These are phyloP conservation scores for Zarea fungicola DNA, from an alignment of 2,329 filamentous ascomycete species.

Conservation along the genomic window DNA sequence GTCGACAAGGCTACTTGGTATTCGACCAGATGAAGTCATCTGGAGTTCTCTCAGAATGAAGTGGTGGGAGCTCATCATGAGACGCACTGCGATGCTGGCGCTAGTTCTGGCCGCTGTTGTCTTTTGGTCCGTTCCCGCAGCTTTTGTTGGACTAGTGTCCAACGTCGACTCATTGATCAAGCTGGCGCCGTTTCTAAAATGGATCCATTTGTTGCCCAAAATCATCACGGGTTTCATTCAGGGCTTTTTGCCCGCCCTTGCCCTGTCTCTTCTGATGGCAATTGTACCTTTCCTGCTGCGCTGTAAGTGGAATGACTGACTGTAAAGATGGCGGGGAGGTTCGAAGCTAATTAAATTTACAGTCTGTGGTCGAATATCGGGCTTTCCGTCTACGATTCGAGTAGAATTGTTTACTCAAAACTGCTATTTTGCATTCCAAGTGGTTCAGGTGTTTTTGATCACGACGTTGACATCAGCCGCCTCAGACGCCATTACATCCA, in stretches of 20 bases:
- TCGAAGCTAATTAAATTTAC: neutral
- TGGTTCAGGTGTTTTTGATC: slow-evolving; percentile 91
- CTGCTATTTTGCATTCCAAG: slow-evolving; percentile 84
- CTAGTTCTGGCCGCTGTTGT: slow-evolving; percentile 74
- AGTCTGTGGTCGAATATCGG: slow-evolving; percentile 12
- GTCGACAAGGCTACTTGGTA: slow-evolving; percentile 76
- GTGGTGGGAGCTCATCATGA: slow-evolving; percentile 79
- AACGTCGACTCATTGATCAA: slow-evolving; percentile 68
- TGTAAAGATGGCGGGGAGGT: no score
- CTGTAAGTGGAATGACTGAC: no score
- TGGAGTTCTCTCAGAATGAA: slow-evolving; percentile 81
- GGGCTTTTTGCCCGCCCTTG: slow-evolving; percentile 74
- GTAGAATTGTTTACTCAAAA: slow-evolving; percentile 89
- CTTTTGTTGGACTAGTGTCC: slow-evolving; percentile 76
- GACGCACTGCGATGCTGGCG: slow-evolving; percentile 62
- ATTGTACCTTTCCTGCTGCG: slow-evolving; percentile 79
- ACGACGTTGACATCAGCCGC: slow-evolving; percentile 78
- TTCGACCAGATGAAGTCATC: slow-evolving; percentile 77
- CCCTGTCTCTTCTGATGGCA: slow-evolving; percentile 79
- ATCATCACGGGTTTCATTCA: slow-evolving; percentile 45
- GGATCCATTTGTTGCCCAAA: slow-evolving; percentile 28
- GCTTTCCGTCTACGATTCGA: slow-evolving; percentile 29
- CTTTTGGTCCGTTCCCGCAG: slow-evolving; percentile 77
- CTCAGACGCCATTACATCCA: slow-evolving; percentile 58
- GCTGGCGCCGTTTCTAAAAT: slow-evolving; percentile 45